Evolutionary conservation across 2,329 filamentous ascomycete species (phyloP).

Genomic region (Dendryphion nanum): DNA sequence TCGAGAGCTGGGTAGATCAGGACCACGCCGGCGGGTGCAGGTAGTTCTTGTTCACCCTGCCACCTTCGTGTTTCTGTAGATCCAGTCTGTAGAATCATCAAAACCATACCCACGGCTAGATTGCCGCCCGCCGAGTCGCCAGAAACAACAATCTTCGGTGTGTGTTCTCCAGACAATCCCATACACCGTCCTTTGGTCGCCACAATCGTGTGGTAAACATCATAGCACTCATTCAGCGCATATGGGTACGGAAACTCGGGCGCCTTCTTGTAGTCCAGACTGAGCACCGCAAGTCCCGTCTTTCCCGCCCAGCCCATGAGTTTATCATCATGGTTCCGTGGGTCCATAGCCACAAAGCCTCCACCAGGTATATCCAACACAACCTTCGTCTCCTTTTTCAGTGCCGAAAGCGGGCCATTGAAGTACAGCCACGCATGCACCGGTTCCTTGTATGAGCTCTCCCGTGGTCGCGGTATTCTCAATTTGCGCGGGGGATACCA

Average conservation of each 20-base stretch:
- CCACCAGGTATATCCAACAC: conserved; percentile 90
- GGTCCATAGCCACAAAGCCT: conserved; percentile 95
- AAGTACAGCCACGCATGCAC: conserved; percentile 91
- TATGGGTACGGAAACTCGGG: conserved; percentile 84
- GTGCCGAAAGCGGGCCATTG: conserved; percentile 76
- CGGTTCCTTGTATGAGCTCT: conserved; percentile 80
- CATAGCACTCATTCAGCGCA: conserved; percentile 82
- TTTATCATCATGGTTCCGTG: conserved; percentile 92
- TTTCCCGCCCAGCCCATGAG: conserved; percentile 88
- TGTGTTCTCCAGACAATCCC: conserved; percentile 65
- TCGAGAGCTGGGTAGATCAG: conserved; percentile 88
- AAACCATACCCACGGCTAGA: conserved; percentile 72
- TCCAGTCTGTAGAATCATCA: conserved; percentile 85
- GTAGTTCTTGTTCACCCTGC: conserved; percentile 54
- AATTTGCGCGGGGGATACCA: conserved; percentile 79
- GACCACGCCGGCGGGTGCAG: conserved; percentile 80
- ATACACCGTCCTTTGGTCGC: conserved; percentile 71
- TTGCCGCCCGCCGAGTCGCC: conserved; percentile 85
- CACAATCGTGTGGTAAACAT: conserved; percentile 75
- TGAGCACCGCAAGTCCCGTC: conserved; percentile 83
- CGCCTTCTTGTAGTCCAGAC: conserved; percentile 86
- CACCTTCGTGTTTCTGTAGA: conserved; percentile 57
- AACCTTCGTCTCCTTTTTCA: conserved; percentile 73
- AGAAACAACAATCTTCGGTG: conserved; percentile 69
- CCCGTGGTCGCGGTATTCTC: conserved; percentile 75